Base-by-base conservation (phyloP, 129 eudicot genomes). In the Escallonia rubra region DNA sequence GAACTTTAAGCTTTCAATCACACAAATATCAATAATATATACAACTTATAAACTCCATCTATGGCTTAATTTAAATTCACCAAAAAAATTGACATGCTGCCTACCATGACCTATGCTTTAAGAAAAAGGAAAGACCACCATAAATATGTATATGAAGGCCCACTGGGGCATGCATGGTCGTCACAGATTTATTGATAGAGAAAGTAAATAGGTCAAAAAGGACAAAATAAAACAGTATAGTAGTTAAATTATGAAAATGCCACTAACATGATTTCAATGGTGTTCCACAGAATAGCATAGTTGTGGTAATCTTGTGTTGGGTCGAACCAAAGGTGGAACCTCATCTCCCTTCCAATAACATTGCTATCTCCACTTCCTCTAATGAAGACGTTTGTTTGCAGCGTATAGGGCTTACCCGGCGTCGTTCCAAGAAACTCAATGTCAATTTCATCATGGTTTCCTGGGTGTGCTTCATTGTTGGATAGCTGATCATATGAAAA, bases 371-470 rank as follows among this genome's bases (percentile, higher is more conserved):
- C 95, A 59, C 95, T 90, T 40, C 97, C 97, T 80, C 78, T 82
- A 12, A 84, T 85, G 78, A 85, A 90, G n/a, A 90, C 91, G 65
- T 90, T 90, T 15, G 97, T 90, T 50, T 90, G 97, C 67, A 90
- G 67, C 44, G 78, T 76, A 34, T 90, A 90, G 1, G 97, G 97
- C 71, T 84, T 82, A 12, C 78, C 87, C 11, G 75, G 69, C n/a
- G 84, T 87, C 13, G 95, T 90, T n/a, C 97, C 97, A 14, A 90
- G 87, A 56, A 90, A 90, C 71, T 90, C 97, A 12, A 90, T 79
- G 51, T 90, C 97, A 0, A 90, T 79, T 69, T 90, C 97, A 23
- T 90, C 97, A 57, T 90, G 97, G 47, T 84, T 43, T 10, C 97
- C 95, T 0, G 91, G 97, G 61, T 77, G 79, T 11, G 59, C 97